Base-by-base conservation (phyloP, 2,329 filamentous ascomycete species). In the Rhinocladiella similis region DNA sequence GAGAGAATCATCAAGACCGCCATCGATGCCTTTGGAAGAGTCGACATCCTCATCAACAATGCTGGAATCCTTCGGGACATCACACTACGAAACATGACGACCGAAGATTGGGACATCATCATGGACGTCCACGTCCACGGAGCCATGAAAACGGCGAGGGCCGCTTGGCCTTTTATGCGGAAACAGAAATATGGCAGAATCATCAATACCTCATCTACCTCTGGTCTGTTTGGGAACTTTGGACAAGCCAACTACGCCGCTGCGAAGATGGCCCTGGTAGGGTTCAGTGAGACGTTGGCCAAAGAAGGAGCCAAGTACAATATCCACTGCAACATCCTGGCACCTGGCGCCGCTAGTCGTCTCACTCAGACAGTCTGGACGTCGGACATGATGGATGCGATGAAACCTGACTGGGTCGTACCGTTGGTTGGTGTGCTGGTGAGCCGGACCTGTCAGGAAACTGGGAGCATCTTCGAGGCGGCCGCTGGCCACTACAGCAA, bases 301-400 rank as follows among this genome's bases (percentile, higher is more conserved):
- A 97, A 97, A 82, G 94, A 97, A 79, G 94, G 94, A 64, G 80
- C 84, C 70, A 97, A 97, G 78, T 97, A 99, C 80, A 97, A 97
- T 82, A 97, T 97, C 66, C 77, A 95, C 67, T 86, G 83, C 80
- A 97, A 97, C 74, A 90, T 90, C 67, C 94, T 97, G 76, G 91
- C 94, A 14, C 94, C 94, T 53, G 91, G 96, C 69, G 93, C 93
- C 65, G 94, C 92, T 57, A 94, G 89, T 77, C 87, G 93, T 73
- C 94, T 97, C 90, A 97, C 92, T 39, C 85, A 92, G 73, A 96
- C 92, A 18, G 82, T 97, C 64, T 93, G 97, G 90, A 91, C 91
- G 25, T 90, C 90, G 20, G 92, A 97, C 70, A 83, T 96, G 42
- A 82, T 97, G 67, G 86, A 88, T 65, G 87, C 85, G 69, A 82